Percentiles rank a stretch among this genome's conserved stretches.
Conservation (phyloP, 2,329 filamentous ascomycete species). For the Ilyonectria destructans region DNA sequence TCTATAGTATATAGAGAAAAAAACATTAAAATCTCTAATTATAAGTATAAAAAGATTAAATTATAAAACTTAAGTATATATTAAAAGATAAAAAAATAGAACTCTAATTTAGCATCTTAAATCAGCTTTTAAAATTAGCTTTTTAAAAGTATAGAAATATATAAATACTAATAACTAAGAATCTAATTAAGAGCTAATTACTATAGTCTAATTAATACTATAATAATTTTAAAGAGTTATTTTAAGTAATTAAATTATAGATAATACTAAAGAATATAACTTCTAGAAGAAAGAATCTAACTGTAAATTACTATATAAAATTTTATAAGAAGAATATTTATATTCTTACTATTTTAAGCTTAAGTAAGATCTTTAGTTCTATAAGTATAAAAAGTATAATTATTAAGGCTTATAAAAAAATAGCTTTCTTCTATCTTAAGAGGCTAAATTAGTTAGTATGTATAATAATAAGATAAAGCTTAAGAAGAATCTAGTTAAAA, state of each 20-base stretch:
- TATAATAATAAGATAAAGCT: conserved; percentile 1
- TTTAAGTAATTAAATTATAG: conserved; percentile 8
- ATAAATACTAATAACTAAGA: neutral
- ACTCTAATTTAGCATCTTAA: conserved; percentile 3
- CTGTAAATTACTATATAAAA: conserved; percentile 5
- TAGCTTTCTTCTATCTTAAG: neutral
- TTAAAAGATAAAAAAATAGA: no score
- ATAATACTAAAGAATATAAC: conserved; percentile 6
- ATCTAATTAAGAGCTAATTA: conserved; percentile 3
- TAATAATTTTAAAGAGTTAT: conserved; percentile 6
- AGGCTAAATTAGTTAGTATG: neutral
- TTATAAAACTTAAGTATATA: conserved; percentile 5
- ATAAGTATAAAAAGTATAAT: conserved; percentile 9
- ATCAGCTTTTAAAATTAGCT: neutral
- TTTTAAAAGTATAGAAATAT: conserved; percentile 7
- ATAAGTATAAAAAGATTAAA: neutral
- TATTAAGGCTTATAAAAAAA: conserved; percentile 7
- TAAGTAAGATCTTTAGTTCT: neutral
- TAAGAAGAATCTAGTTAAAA: no score
- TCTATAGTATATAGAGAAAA: conserved; percentile 1
- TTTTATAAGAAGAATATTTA: conserved; percentile 6
- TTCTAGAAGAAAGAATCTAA: conserved; percentile 2
- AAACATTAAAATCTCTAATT: no score
- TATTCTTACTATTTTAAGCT: neutral
- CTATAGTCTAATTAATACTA: conserved; percentile 4